These are phyloP conservation scores for Truncatella angustata DNA, from an alignment of 2,329 filamentous ascomycete species.

Conservation along the genomic window DNA sequence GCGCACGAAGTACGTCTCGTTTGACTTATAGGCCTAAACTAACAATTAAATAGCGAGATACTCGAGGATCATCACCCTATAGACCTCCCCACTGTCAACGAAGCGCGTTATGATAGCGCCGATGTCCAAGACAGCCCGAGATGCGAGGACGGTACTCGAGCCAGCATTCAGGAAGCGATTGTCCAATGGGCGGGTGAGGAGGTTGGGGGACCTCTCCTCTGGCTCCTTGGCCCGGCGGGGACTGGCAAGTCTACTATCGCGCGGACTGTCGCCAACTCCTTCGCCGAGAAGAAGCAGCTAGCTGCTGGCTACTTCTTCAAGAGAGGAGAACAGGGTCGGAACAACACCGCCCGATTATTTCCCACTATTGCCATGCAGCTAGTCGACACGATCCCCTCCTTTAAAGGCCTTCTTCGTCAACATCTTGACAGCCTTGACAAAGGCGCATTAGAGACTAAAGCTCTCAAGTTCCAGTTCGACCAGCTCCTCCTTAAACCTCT, in stretches of 20 bases:
- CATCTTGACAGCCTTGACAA: conserved; percentile 19
- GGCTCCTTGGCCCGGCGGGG: conserved; percentile 9
- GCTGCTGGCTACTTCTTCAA: conserved; percentile 14
- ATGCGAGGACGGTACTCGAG: conserved; percentile 3
- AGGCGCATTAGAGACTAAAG: conserved; percentile 27
- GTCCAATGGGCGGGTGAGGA: conserved; percentile 3
- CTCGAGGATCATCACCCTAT: too few relatives aligned
- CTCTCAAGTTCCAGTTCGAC: conserved; percentile 38
- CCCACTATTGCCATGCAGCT: conserved; percentile 9
- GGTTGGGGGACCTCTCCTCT: conserved; percentile 1
- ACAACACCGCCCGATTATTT: conserved; percentile 7
- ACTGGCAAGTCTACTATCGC: conserved; percentile 12
- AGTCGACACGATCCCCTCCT: not conserved
- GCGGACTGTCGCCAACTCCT: conserved; percentile 1
- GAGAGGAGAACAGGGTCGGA: conserved; percentile 12
- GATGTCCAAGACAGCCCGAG: conserved; percentile 1
- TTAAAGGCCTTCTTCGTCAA: not conserved
- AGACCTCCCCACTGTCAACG: conserved; percentile 9
- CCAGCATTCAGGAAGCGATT: conserved; percentile 3
- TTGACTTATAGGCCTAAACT: too few relatives aligned
- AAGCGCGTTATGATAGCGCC: conserved; percentile 9
- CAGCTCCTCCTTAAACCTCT: conserved; percentile 38
- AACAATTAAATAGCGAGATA: too few relatives aligned
- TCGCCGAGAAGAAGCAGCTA: conserved; percentile 5
- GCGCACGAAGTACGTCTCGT: too few relatives aligned